phyloP scores from a whole-genome alignment of 352 stramenopile species.

The Lagenidium sp. region DNA sequence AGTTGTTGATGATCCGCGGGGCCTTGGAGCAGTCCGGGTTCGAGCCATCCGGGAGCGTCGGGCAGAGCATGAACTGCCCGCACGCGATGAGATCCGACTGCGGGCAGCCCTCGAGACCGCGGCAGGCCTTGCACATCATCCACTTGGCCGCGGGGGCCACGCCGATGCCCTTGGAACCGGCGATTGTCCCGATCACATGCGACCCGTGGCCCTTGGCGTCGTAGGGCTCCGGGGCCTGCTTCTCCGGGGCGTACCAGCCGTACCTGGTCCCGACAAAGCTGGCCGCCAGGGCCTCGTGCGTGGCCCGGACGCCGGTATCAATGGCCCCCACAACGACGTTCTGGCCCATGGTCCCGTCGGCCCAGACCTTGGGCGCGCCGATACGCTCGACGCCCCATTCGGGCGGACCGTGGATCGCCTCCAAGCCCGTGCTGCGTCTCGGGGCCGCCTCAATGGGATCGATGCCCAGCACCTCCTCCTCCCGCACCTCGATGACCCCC shows the following conservation, averaged over 20 bases:
- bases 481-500: conserved; percentile 68
- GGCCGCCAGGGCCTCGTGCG: conserved; percentile 15
- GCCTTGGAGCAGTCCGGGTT: conserved; percentile 15
- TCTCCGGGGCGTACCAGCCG: conserved; percentile 24
- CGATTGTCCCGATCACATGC: conserved; percentile 3
- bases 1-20: conserved; percentile 16
- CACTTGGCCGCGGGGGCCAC: conserved; percentile 9
- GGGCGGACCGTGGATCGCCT: too few species aligned
- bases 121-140: conserved; percentile 19
- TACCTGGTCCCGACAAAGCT: conserved; percentile 17
- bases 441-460: conserved; percentile 52
- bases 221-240: conserved; percentile 8
- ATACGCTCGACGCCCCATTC: conserved; percentile 25
- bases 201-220: conserved; percentile 13
- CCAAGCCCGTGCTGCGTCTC: too few species aligned
- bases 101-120: conserved; percentile 7
- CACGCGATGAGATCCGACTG: conserved; percentile 14
- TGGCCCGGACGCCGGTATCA: conserved; percentile 20
- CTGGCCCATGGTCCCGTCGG: conserved; percentile 11
- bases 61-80: conserved; percentile 21
- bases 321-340: conserved; percentile 19
- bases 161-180: conserved; percentile 3
- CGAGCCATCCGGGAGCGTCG: conserved; percentile 12
- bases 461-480: conserved; percentile 81
- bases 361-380: conserved; percentile 17